Conservation (phyloP, 148 eudicot genomes). For the Rhododendron mucronatum region DNA sequence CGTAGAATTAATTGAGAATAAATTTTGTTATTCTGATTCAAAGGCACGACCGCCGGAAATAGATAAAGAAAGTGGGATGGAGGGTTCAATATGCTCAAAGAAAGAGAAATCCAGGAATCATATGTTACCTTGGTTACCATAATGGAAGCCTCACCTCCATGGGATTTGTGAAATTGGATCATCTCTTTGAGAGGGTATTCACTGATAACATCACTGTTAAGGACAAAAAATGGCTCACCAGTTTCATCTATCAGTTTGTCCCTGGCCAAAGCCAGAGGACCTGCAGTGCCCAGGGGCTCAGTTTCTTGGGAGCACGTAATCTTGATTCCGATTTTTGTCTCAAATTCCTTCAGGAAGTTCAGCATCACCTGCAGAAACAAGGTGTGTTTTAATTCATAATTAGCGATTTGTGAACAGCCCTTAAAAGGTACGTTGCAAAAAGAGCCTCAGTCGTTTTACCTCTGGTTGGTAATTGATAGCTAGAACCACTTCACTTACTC, state of each 20-base stretch:
- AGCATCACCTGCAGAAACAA: constrained; percentile 65
- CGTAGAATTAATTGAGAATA: neutral
- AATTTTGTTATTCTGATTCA: neutral
- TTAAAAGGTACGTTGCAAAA: neutral
- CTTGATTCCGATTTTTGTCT: constrained; percentile 77
- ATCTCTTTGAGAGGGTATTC: constrained; percentile 83
- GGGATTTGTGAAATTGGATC: constrained; percentile 83
- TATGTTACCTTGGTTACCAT: constrained; percentile 86
- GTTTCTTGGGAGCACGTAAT: constrained; percentile 92
- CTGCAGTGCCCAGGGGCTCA: constrained; percentile 96
- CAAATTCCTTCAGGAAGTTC: constrained; percentile 86
- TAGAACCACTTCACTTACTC: constrained; percentile 89
- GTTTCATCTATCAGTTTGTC: constrained; percentile 70
- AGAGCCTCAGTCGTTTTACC: constrained; percentile 35
- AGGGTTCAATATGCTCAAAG: neutral
- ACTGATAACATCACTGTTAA: constrained; percentile 94
- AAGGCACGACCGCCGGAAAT: neutral
- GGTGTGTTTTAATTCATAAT: neutral
- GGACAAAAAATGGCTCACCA: constrained; percentile 86
- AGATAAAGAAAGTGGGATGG: neutral
- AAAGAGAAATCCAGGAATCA: neutral
- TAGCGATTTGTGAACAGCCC: neutral
- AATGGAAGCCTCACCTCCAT: constrained; percentile 90
- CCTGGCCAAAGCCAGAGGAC: constrained; percentile 91
- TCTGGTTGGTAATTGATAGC: constrained; percentile 99